Conservation (phyloP, 2,329 filamentous ascomycete species). For the Apiospora kogelbergensis region DNA sequence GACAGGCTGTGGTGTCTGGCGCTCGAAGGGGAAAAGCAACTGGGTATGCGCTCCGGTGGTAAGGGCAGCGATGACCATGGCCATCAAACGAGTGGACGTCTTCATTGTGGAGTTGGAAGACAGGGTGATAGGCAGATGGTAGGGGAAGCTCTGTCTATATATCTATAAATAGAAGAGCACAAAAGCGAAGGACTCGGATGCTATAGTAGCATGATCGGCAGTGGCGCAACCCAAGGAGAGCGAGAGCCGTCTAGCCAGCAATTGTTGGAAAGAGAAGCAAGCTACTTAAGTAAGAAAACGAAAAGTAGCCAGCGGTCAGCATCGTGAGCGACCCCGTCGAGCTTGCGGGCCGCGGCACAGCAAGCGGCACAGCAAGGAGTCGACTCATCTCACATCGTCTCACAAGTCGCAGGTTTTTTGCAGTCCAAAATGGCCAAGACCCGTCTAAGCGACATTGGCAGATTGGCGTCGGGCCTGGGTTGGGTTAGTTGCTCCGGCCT, state of each 20-base stretch:
- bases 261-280: neutral
- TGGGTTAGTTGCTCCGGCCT: neutral
- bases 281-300: neutral
- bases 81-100: slow-evolving; percentile 16
- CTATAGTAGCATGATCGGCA: neutral
- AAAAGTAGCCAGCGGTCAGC: neutral
- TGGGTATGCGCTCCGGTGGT: slow-evolving; percentile 9
- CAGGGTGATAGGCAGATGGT: neutral
- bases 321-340: neutral
- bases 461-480: neutral
- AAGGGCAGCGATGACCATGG: slow-evolving; percentile 5
- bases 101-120: slow-evolving; percentile 12
- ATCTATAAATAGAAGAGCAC: neutral
- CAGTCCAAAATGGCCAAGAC: neutral
- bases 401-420: neutral
- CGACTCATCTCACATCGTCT: neutral
- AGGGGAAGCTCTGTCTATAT: neutral
- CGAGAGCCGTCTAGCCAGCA: neutral
- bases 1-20: slow-evolving; percentile 8
- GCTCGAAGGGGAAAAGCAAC: slow-evolving; percentile 14
- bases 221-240: neutral
- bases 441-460: neutral
- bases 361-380: neutral
- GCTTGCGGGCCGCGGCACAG: neutral
- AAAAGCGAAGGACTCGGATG: neutral